These are phyloP conservation scores for Paramarasmius palmivorus DNA, from an alignment of 1,284 basidiomycete genomes.

Conservation along the genomic window DNA sequence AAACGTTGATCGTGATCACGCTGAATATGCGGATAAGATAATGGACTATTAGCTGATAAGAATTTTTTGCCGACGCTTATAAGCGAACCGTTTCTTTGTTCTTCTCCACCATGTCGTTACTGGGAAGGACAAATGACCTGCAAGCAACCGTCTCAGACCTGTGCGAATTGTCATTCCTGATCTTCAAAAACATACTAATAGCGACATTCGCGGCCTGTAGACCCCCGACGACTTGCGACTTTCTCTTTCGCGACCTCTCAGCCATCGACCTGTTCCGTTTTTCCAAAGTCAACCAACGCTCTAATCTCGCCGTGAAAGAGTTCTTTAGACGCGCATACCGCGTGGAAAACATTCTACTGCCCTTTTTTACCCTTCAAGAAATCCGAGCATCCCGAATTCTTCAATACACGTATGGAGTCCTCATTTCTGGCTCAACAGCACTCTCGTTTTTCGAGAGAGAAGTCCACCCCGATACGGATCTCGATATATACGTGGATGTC, in stretches of 20 bases:
- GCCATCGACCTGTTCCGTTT: neutral
- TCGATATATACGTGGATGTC: constrained; percentile 35
- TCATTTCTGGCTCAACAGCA: constrained; percentile 41
- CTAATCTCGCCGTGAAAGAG: neutral
- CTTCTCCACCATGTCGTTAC: too few species aligned
- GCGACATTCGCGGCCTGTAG: neutral
- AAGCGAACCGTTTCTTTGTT: too few species aligned
- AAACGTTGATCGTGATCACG: too few species aligned
- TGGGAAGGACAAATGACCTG: too few species aligned
- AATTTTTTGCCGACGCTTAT: too few species aligned
- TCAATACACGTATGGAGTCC: constrained; percentile 30
- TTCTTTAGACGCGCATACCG: constrained; percentile 16
- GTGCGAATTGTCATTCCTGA: neutral
- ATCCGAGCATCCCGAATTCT: constrained; percentile 28
- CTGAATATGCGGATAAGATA: too few species aligned
- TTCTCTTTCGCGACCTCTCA: constrained; percentile 1
- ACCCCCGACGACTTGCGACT: neutral
- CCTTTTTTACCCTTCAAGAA: constrained; percentile 25
- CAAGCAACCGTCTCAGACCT: too few species aligned
- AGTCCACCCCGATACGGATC: constrained; percentile 31
- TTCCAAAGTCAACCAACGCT: neutral
- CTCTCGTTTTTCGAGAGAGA: constrained; percentile 38
- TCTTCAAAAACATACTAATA: neutral
- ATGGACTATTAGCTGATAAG: too few species aligned
- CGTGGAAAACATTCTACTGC: constrained; percentile 21